Evolutionary conservation across 495 filamentous ascomycete species (phyloP).

Genomic region (Podospora fimiseda): DNA sequence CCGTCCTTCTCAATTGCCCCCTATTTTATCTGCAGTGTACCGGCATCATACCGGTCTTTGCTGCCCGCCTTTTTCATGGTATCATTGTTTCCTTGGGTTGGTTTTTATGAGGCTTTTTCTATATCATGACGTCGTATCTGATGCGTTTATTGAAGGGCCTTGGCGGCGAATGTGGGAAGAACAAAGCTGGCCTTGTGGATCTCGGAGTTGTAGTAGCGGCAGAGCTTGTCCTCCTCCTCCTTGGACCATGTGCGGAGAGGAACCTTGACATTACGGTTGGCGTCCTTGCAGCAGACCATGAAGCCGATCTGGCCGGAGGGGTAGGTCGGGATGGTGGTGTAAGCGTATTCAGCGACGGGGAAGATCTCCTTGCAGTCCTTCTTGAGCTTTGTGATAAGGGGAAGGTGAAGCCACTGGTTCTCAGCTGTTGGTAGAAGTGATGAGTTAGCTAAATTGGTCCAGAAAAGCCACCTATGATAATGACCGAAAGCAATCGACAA

Average conservation of each 20-base stretch:
- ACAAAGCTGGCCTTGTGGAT: constrained; percentile 93
- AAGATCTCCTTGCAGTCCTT: constrained; percentile 97
- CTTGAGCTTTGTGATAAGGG: constrained; percentile 83
- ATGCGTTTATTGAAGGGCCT: constrained; percentile 54
- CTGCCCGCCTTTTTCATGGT: constrained; percentile 8
- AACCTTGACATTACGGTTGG: constrained; percentile 69
- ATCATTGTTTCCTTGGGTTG: not conserved
- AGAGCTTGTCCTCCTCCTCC: constrained; percentile 88
- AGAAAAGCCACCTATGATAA: constrained; percentile 4
- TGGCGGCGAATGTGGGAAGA: constrained; percentile 83
- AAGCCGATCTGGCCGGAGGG: constrained; percentile 99
- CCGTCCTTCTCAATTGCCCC: constrained; percentile 3
- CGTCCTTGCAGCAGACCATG: constrained; percentile 98
- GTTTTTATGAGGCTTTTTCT: not conserved
- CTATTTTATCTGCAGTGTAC: constrained; percentile 1
- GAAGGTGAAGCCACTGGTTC: constrained; percentile 98
- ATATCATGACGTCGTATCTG: not conserved
- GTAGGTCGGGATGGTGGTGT: constrained; percentile 99
- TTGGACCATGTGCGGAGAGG: constrained; percentile 70
- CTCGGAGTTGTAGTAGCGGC: constrained; percentile 91
- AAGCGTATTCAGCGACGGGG: constrained; percentile 95
- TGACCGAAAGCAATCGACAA: constrained; percentile 1
- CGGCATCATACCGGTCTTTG: not conserved
- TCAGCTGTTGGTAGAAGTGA: constrained; percentile 62
- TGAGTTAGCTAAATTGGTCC: constrained; percentile 23